Evolutionary conservation across 106 monocot species (phyloP).

Genomic region (Platanthera zijinensis): DNA sequence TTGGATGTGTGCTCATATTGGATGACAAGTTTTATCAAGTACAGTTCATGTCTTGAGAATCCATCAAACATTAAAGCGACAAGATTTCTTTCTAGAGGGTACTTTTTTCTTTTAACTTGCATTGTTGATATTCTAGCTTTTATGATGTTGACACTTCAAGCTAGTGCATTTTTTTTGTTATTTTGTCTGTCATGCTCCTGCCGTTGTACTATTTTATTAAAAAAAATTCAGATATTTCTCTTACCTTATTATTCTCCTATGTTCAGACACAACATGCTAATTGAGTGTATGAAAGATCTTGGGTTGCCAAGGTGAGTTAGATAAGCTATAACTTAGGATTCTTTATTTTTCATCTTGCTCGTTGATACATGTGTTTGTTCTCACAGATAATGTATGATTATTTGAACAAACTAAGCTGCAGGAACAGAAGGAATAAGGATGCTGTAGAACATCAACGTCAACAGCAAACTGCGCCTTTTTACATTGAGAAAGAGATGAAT

Average conservation of each 20-base stretch:
- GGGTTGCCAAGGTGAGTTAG: conserved; percentile 45
- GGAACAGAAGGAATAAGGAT: conserved; percentile 25
- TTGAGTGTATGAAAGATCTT: conserved; percentile 49
- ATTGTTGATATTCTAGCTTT: conserved; percentile 2
- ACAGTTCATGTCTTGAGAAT: conserved; percentile 82
- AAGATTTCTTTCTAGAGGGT: conserved; percentile 88
- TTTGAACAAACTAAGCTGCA: conserved; percentile 14
- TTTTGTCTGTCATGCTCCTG: neutral
- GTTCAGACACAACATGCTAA: conserved; percentile 69
- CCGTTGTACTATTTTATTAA: neutral
- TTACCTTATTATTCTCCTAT: conserved; percentile 7
- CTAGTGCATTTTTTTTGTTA: neutral
- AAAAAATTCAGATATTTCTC: neutral
- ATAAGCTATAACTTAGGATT: neutral
- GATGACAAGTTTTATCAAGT: conserved; percentile 94
- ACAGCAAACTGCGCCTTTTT: conserved; percentile 10
- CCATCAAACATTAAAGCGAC: conserved; percentile 95
- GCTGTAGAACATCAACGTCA: conserved; percentile 12
- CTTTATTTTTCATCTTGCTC: conserved; percentile 10
- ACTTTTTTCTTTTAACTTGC: conserved; percentile 10
- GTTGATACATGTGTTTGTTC: neutral
- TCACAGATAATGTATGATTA: neutral
- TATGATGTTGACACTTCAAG: neutral
- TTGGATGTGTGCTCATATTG: conserved; percentile 88
- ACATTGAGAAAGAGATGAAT: conserved; percentile 35